Evolutionary conservation across 1,139 yeast species (phyloP).

Genomic region (Suhomyces panamericanus): DNA sequence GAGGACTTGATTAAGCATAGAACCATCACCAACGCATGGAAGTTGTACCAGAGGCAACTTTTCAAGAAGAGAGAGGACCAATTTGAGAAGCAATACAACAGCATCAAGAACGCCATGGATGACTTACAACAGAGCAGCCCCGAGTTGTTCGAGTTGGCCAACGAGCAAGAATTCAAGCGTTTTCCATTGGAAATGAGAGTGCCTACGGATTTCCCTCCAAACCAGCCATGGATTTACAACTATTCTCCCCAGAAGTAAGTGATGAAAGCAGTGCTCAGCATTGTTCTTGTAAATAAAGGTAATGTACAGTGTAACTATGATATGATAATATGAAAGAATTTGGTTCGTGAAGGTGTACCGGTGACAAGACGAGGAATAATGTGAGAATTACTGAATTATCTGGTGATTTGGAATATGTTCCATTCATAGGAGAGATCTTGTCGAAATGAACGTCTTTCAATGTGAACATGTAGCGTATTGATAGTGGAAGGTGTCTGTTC

Average conservation of each 20-base stretch:
- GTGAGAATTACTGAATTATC: too few species aligned
- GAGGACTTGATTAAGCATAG: conserved; percentile 88
- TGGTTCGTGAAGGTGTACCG: too few species aligned
- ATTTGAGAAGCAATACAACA: conserved; percentile 62
- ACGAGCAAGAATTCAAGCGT: conserved; percentile 47
- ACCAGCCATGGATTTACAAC: conserved; percentile 74
- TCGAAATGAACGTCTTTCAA: too few species aligned
- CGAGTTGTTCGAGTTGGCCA: conserved; percentile 53
- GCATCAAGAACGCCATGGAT: conserved; percentile 72
- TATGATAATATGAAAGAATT: too few species aligned
- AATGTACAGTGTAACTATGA: conserved; percentile 1
- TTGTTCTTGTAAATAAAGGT: conserved; percentile 2
- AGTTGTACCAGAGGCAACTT: conserved; percentile 53
- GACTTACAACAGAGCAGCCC: conserved; percentile 56
- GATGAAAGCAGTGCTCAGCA: background rate
- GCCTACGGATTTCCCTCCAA: conserved; percentile 92
- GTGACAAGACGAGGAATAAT: too few species aligned
- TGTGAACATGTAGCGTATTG: too few species aligned
- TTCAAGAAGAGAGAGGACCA: conserved; percentile 44
- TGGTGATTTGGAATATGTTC: too few species aligned
- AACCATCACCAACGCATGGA: conserved; percentile 85
- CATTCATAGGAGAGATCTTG: too few species aligned
- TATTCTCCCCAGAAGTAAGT: conserved; percentile 28
- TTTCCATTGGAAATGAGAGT: conserved; percentile 80
- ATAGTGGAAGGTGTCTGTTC: too few species aligned